Conservation (phyloP, 164 flowering plant species). For the Berberis thunbergii region DNA sequence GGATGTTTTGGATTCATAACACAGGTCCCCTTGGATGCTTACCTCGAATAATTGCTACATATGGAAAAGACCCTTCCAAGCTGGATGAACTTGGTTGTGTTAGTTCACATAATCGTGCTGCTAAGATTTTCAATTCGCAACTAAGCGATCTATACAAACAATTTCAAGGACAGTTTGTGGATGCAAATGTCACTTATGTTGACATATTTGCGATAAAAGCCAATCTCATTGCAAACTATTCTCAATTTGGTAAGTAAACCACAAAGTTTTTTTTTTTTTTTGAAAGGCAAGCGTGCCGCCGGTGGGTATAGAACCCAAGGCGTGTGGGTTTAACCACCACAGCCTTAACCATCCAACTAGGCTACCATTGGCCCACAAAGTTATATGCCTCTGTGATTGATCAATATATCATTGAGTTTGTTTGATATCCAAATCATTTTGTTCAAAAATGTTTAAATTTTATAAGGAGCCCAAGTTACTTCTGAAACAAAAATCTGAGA, state of each 20-base stretch:
- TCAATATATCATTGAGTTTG: too few relatives aligned
- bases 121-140: slow-evolving; percentile 78
- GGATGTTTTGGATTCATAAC: slow-evolving; percentile 91
- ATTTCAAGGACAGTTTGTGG: slow-evolving; percentile 45
- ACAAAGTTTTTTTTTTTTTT: too few relatives aligned
- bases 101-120: slow-evolving; percentile 63
- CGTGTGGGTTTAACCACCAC: too few relatives aligned
- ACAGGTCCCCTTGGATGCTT: slow-evolving; percentile 94
- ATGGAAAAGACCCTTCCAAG: slow-evolving; percentile 73
- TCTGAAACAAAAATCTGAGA: background rate
- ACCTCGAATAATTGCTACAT: slow-evolving; percentile 67
- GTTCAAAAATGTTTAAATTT: too few relatives aligned
- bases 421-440: too few relatives aligned
- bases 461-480: too few relatives aligned
- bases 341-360: too few relatives aligned
- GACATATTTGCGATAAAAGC: slow-evolving; percentile 69
- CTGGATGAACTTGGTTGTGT: slow-evolving; percentile 85
- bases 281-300: too few relatives aligned
- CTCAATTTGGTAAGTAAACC: slow-evolving; percentile 51
- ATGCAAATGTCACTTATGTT: slow-evolving; percentile 58
- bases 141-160: slow-evolving; percentile 66
- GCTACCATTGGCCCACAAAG: too few relatives aligned
- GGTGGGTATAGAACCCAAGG: too few relatives aligned
- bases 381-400: too few relatives aligned
- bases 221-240: slow-evolving; percentile 66